Percentiles rank a stretch among this genome's conserved stretches.
Conservation (phyloP, 352 stramenopile genomes). For the Phytophthora lateralis region DNA sequence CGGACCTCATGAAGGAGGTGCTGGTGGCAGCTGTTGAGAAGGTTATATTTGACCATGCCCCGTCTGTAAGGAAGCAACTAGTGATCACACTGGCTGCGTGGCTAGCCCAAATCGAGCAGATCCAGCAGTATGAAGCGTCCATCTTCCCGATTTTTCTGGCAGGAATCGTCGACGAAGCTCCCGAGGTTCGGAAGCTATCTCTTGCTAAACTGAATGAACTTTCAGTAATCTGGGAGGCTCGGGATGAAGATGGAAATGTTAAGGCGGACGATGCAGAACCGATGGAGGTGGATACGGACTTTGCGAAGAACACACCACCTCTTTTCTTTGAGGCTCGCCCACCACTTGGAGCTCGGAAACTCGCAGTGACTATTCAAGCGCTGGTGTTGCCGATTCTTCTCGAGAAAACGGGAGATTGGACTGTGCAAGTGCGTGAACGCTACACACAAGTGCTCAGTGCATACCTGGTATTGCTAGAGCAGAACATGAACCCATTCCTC, state of each 20-base stretch:
- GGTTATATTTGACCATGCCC: constrained; percentile 71
- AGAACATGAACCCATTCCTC: constrained; percentile 70
- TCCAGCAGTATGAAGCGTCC: constrained; percentile 62
- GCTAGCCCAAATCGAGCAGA: constrained; percentile 57
- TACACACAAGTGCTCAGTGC: constrained; percentile 75
- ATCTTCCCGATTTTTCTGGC: constrained; percentile 76
- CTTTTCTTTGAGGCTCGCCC: constrained; percentile 59
- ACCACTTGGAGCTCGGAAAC: constrained; percentile 46
- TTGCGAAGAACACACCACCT: constrained; percentile 29
- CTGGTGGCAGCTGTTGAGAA: constrained; percentile 69
- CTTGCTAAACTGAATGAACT: constrained; percentile 55
- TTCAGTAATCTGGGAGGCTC: constrained; percentile 48
- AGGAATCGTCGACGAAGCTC: constrained; percentile 70
- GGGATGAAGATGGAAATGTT: constrained; percentile 26
- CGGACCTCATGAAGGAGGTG: constrained; percentile 80
- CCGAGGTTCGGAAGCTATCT: constrained; percentile 55
- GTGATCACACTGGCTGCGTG: constrained; percentile 60
- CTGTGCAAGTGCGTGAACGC: constrained; percentile 73
- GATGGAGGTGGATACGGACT: constrained; percentile 46
- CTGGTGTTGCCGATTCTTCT: constrained; percentile 63
- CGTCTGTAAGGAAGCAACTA: constrained; percentile 77
- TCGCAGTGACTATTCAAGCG: constrained; percentile 51
- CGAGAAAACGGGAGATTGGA: constrained; percentile 83
- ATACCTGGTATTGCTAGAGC: constrained; percentile 71
- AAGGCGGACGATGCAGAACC: constrained; percentile 29